Conservation (phyloP, 1,139 yeast genomes). For the Oligophagozyma castellii region DNA sequence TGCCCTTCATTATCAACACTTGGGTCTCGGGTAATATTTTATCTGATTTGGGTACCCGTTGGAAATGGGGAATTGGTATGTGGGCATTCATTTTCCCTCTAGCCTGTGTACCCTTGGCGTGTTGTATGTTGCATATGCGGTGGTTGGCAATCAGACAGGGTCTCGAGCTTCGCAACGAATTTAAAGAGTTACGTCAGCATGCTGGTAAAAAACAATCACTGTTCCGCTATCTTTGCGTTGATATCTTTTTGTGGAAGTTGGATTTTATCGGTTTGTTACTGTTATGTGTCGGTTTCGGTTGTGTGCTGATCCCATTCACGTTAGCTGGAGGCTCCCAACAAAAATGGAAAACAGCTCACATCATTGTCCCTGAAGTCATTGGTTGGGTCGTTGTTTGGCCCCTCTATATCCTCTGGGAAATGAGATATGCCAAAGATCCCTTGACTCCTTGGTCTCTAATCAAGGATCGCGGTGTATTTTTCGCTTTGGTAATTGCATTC, state of each 20-base stretch:
- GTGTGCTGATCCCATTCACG: constrained; percentile 36
- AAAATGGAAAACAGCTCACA: constrained; percentile 42
- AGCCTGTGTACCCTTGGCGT: constrained; percentile 40
- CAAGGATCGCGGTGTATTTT: constrained; percentile 49
- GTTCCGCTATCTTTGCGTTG: constrained; percentile 22
- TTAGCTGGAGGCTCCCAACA: constrained; percentile 43
- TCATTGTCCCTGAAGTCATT: constrained; percentile 49
- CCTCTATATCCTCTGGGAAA: constrained; percentile 41
- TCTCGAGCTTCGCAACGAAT: constrained; percentile 24
- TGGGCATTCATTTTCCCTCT: constrained; percentile 63
- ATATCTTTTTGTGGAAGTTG: constrained; percentile 34
- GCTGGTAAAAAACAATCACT: constrained; percentile 4
- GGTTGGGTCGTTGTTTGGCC: constrained; percentile 42
- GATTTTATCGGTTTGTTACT: constrained; percentile 43
- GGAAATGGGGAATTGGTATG: constrained; percentile 64
- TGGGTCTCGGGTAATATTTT: constrained; percentile 54
- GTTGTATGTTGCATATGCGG: constrained; percentile 39
- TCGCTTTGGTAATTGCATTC: constrained; percentile 40
- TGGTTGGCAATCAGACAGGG: constrained; percentile 35
- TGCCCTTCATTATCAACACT: constrained; percentile 57
- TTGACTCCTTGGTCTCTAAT: constrained; percentile 35
- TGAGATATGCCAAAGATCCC: constrained; percentile 36
- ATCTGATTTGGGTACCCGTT: constrained; percentile 26
- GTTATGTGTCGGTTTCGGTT: constrained; percentile 39
- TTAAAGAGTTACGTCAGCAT: constrained; percentile 14